Evolutionary conservation across 1,139 yeast species (phyloP).

Genomic region (Zygotorulaspora mrakii): DNA sequence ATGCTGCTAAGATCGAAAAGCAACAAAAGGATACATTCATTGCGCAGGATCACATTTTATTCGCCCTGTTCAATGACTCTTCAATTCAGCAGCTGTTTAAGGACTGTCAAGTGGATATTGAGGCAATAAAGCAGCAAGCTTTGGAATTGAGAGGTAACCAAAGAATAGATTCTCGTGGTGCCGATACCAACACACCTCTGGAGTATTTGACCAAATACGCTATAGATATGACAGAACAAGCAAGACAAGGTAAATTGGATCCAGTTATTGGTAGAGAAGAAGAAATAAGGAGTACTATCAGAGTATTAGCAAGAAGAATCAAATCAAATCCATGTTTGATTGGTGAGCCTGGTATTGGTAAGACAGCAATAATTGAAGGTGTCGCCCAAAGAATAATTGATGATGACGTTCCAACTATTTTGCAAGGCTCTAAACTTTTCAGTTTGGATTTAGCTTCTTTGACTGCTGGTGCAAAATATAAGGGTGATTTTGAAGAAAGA

Average conservation of each 20-base stretch:
- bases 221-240: constrained; percentile 86
- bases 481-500: constrained; percentile 95
- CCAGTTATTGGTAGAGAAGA: constrained; percentile 99
- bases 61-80: constrained; percentile 79
- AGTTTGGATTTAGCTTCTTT: constrained; percentile 83
- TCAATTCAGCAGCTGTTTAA: constrained; percentile 70
- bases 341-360: constrained; percentile 99
- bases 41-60: constrained; percentile 89
- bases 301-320: constrained; percentile 91
- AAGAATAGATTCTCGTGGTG: constrained; percentile 88
- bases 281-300: constrained; percentile 89
- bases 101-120: constrained; percentile 64
- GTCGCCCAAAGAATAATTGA: constrained; percentile 96
- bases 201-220: constrained; percentile 90
- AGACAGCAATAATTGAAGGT: constrained; percentile 96
- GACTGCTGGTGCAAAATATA: constrained; percentile 89
- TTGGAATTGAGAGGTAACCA: constrained; percentile 83
- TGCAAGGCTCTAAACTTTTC: constrained; percentile 74
- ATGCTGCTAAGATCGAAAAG: constrained; percentile 69
- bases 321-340: constrained; percentile 94
- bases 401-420: constrained; percentile 87
- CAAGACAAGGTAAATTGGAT: constrained; percentile 90
- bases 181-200: constrained; percentile 80
- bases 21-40: constrained; percentile 88
- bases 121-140: constrained; percentile 76